Evolutionary conservation across 257 asterid genomes (phyloP), one percentile per base, ranked within the genome.

Genomic region (Solanum lignicaule): DNA sequence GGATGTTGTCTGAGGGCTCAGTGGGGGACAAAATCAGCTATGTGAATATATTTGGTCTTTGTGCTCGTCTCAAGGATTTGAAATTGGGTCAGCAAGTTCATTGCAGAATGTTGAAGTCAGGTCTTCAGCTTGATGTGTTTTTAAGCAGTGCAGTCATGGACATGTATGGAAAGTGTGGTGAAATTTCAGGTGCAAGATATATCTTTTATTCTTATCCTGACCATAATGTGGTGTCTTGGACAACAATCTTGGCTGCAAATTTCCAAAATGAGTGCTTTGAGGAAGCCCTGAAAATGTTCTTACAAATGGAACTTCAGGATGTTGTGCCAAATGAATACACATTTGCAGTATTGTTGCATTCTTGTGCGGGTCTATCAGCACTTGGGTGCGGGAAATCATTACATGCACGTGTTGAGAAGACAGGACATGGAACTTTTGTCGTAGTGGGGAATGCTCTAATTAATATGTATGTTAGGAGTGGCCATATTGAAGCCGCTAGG

Each of bases 81-180:
- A 87, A 87, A 83, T 91, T 95, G 90, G 98, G 98, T 52, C 85
- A 88, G 81, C 98, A 94, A 87, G 92, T 94, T 78, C 98, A 94
- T 68, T 83, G 90, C 73, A 91, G 90, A 83, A 55, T 92, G 85
- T 35, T 93, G 88, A 95, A 91, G 92, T 87, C 55, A 36, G 93
- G 94, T 79, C 87, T 91, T 81, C 90, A 87, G 87, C 71, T 83
- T 78, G 94, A 96, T 93, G 52, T 91, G 75, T 95, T 91, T 85
- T 87, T 95, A 18, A 93, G 93, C 31, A 93, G 96, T 39, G 92
- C 97, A 32, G 86, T 92, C 6, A 87, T 95, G 36, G 99, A 95
- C 89, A 94, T 94, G 95, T 95, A 97, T 41, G 98, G 98, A 35
- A 94, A 97, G 92, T 95, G 97, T 84, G 94, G 97, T 38, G 94